These are phyloP conservation scores for Datisca glomerata DNA, from an alignment of 306 rosid genomes.

Conservation along the genomic window DNA sequence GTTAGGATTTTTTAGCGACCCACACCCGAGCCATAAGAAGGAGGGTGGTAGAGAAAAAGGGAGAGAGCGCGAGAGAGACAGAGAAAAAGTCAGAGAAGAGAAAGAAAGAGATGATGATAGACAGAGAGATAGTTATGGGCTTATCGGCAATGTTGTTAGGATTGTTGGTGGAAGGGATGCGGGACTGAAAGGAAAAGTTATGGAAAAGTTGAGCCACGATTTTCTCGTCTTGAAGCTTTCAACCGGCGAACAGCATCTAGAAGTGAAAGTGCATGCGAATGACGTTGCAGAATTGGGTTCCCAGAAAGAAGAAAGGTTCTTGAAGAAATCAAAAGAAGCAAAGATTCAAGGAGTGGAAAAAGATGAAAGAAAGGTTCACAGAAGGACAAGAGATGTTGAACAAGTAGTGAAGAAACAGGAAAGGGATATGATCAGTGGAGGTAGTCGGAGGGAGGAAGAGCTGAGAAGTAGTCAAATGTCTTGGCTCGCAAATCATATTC, in stretches of 20 bases:
- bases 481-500: slow-evolving; percentile 77
- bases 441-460: slow-evolving; percentile 12
- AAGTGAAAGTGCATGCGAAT: slow-evolving; percentile 23
- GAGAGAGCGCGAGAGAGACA: slow-evolving; percentile 6
- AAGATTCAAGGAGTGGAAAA: slow-evolving; percentile 15
- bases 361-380: slow-evolving; percentile 15
- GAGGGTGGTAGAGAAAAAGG: slow-evolving; percentile 1
- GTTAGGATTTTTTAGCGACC: slow-evolving; percentile 47
- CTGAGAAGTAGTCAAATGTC: slow-evolving; percentile 18
- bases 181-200: slow-evolving; percentile 44
- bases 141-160: slow-evolving; percentile 32
- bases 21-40: slow-evolving; percentile 2
- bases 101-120: not conserved
- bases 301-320: slow-evolving; percentile 44
- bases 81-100: slow-evolving; percentile 1
- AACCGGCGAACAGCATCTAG: slow-evolving; percentile 8
- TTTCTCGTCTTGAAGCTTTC: slow-evolving; percentile 32
- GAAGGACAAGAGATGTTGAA: slow-evolving; percentile 8
- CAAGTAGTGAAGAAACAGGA: slow-evolving; percentile 6
- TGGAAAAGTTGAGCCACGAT: slow-evolving; percentile 21
- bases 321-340: slow-evolving; percentile 45
- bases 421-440: not conserved
- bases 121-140: slow-evolving; percentile 9
- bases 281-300: slow-evolving; percentile 56
- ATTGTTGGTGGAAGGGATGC: slow-evolving; percentile 44